A percentile compares a stretch with the other conserved stretches of the same genome.
Conservation (phyloP, 192 early-diverging fungal species). For the Haplosporangium gracile region DNA sequence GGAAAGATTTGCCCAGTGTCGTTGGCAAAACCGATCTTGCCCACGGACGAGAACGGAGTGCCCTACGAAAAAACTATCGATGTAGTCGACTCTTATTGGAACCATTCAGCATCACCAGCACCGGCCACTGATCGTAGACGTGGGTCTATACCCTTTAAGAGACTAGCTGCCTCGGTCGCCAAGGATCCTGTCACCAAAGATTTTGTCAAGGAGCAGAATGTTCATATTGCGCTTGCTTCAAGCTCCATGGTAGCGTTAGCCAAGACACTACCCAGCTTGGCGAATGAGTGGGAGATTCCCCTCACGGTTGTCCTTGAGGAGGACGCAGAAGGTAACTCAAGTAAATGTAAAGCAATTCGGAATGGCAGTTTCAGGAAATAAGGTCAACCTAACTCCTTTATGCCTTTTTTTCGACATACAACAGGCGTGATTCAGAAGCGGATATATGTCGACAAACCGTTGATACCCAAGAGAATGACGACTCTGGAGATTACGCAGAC, state of each 20-base stretch:
- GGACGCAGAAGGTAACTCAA: slow-evolving; percentile 28
- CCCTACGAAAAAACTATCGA: slow-evolving; percentile 38
- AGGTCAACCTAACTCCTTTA: neutral
- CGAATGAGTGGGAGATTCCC: slow-evolving; percentile 48
- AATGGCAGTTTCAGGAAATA: neutral
- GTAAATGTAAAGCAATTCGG: neutral
- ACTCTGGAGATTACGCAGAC: slow-evolving; percentile 38
- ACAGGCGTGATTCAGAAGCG: slow-evolving; percentile 40
- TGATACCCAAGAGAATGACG: slow-evolving; percentile 40
- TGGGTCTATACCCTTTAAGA: slow-evolving; percentile 17
- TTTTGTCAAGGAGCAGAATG: slow-evolving; percentile 41
- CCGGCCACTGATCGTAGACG: slow-evolving; percentile 16
- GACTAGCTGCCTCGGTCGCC: slow-evolving; percentile 11
- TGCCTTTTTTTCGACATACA: neutral
- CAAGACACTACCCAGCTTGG: slow-evolving; percentile 29
- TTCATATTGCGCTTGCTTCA: slow-evolving; percentile 39
- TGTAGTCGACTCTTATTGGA: slow-evolving; percentile 32
- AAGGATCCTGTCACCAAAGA: slow-evolving; percentile 20
- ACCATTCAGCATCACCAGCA: neutral
- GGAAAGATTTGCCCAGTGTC: slow-evolving; percentile 42
- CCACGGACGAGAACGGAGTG: slow-evolving; percentile 49
- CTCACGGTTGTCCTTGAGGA: slow-evolving; percentile 36
- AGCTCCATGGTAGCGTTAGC: slow-evolving; percentile 38
- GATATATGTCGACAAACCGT: slow-evolving; percentile 47
- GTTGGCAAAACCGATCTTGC: slow-evolving; percentile 37